Conservation (phyloP, 768 basidiomycete species). For the Podaxis rugospora region DNA sequence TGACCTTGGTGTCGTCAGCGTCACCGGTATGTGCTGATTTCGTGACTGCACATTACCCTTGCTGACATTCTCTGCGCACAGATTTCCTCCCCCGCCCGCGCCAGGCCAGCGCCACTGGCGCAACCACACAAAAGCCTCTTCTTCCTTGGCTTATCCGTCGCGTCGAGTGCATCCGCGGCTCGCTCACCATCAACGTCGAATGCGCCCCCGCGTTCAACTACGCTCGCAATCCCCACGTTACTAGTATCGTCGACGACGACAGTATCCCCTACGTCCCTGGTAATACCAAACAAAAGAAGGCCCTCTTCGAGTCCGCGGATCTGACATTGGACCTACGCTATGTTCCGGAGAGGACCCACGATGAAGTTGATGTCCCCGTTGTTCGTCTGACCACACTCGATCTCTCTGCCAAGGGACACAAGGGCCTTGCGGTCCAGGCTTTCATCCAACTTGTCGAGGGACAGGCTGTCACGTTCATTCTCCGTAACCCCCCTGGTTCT, state of each 20-base stretch:
- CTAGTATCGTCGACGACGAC: constrained; percentile 47
- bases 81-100: constrained; percentile 78
- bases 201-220: constrained; percentile 98
- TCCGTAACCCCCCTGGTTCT: constrained; percentile 57
- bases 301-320: constrained; percentile 52
- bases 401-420: constrained; percentile 65
- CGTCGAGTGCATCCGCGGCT: constrained; percentile 85
- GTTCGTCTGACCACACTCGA: constrained; percentile 61
- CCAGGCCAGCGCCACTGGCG: constrained; percentile 23
- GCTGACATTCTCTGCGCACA: constrained; percentile 16
- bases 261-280: constrained; percentile 18
- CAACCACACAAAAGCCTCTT: constrained; percentile 47
- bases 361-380: constrained; percentile 35
- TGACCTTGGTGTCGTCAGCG: constrained; percentile 79
- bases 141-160: constrained; percentile 83
- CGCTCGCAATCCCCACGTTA: constrained; percentile 70
- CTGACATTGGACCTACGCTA: constrained; percentile 76
- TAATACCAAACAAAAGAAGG: constrained; percentile 43
- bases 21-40: constrained; percentile 54
- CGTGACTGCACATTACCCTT: constrained; percentile 3
- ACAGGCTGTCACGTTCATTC: constrained; percentile 84
- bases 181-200: constrained; percentile 75
- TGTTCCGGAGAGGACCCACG: constrained; percentile 52
- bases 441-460: constrained; percentile 73
- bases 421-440: constrained; percentile 59